Evolutionary conservation across 1,139 yeast genomes (phyloP).

Genomic region (Kurtzmaniella quercitrusa): DNA sequence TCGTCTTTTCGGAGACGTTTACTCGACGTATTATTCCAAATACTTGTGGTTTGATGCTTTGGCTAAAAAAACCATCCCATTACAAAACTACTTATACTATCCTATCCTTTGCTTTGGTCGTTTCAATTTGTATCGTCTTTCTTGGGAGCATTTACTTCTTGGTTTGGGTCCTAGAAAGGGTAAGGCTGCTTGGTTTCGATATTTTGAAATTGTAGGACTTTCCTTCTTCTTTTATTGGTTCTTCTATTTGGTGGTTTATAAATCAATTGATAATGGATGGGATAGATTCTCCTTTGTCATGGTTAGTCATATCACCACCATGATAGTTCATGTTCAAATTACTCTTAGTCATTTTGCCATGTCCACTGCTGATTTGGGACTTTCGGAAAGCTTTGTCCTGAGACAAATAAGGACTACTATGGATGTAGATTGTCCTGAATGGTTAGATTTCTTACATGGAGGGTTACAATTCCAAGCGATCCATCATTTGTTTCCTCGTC

Average conservation of each 20-base stretch:
- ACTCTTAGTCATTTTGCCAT: slow-evolving; percentile 89
- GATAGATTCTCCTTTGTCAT: slow-evolving; percentile 56
- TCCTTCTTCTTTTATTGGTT: slow-evolving; percentile 72
- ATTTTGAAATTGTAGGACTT: slow-evolving; percentile 69
- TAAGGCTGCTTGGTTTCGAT: slow-evolving; percentile 82
- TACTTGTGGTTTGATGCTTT: slow-evolving; percentile 61
- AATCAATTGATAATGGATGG: slow-evolving; percentile 46
- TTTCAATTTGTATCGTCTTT: slow-evolving; percentile 74
- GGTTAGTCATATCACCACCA: slow-evolving; percentile 75
- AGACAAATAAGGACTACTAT: slow-evolving; percentile 85
- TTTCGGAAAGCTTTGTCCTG: slow-evolving; percentile 75
- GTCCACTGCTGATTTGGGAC: slow-evolving; percentile 85
- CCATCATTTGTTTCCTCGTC: slow-evolving; percentile 84
- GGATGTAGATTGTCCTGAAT: slow-evolving; percentile 93
- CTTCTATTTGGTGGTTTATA: slow-evolving; percentile 59
- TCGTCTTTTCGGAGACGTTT: slow-evolving; percentile 60
- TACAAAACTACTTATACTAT: slow-evolving; percentile 72
- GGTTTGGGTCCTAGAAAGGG: slow-evolving; percentile 82
- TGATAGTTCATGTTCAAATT: slow-evolving; percentile 90
- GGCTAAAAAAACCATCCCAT: slow-evolving; percentile 53
- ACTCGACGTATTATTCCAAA: slow-evolving; percentile 76
- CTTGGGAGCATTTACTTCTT: slow-evolving; percentile 68
- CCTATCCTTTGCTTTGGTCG: slow-evolving; percentile 81
- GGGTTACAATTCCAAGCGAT: slow-evolving; percentile 91
- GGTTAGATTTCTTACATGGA: slow-evolving; percentile 90